A percentile compares a stretch with the other conserved stretches of the same genome.
Evolutionary conservation across 2,329 filamentous ascomycete genomes (phyloP).

Genomic region (Moelleriella libera): DNA sequence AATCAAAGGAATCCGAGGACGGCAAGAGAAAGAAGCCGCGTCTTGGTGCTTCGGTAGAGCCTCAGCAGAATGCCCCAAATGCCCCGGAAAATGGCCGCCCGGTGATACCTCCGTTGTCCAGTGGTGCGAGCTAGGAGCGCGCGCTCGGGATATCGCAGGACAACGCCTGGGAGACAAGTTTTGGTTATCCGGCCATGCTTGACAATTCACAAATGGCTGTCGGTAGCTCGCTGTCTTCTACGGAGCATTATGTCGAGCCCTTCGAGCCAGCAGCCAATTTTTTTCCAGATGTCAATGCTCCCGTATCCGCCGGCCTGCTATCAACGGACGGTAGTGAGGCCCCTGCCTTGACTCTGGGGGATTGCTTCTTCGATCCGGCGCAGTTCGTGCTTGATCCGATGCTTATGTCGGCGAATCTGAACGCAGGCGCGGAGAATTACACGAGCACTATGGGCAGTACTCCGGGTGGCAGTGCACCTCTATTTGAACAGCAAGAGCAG

Average conservation of each 20-base stretch:
- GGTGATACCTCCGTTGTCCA: background rate
- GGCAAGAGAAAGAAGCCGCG: slow-evolving; percentile 2
- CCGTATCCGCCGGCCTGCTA: too few species aligned
- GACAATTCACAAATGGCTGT: background rate
- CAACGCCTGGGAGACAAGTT: background rate
- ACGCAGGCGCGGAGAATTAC: too few species aligned
- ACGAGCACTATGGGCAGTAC: too few species aligned
- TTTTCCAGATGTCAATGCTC: too few species aligned
- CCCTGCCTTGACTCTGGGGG: too few species aligned
- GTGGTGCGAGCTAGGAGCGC: slow-evolving; percentile 4
- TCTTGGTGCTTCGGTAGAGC: background rate
- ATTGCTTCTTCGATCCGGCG: too few species aligned
- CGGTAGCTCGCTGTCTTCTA: background rate
- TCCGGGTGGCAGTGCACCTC: too few species aligned
- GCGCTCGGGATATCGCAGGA: slow-evolving; percentile 1
- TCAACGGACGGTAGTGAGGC: too few species aligned
- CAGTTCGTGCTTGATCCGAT: too few species aligned
- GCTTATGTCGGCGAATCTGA: too few species aligned
- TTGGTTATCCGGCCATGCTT: background rate
- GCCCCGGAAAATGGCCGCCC: background rate
- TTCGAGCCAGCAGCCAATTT: background rate
- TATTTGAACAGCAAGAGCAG: too few species aligned
- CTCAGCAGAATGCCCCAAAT: background rate
- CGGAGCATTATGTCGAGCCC: background rate
- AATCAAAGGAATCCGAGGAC: background rate